Evolutionary conservation across 2,329 filamentous ascomycete species (phyloP), one percentile per base, ranked within the genome.

Genomic region (Ascochyta koolunga): DNA sequence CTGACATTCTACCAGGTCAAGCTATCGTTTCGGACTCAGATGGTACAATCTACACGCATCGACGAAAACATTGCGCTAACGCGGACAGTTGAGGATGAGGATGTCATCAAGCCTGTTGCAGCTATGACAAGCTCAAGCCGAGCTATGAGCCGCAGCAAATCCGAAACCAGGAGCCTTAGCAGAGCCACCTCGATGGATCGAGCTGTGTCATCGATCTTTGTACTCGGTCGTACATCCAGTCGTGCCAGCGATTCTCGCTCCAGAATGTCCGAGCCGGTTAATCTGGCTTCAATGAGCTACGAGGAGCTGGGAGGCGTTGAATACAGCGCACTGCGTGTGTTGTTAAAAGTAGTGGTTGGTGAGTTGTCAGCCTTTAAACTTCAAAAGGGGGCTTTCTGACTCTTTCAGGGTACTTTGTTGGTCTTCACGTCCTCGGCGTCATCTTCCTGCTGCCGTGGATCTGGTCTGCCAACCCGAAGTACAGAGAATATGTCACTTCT

Each of bases 281-380:
- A 81, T 43, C 37, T 82, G 42, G 75, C 75, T 0, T 65, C 68
- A 0, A 59, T 74, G 16, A 78, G 79, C 38, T 67, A 76, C 5
- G 77, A 81, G 50, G 62, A 67, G 16, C 66, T 83, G 0, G 80
- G 80, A 2, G 80, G 81, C 0, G 76, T 82, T 43, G 81, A 83
- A 59, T 83, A 83, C 42, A 74, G 77, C 0, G 78, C 74, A 22
- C 64, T 82, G 33, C 80, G 78, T 58, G 48, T 82, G 1, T 63
- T 83, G 16, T 62, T 82, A 15, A 81, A 81, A 57, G 79, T 83
- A 51, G 72, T 77, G 0, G 57, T 71, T 25, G 68, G 78, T 80
- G 61, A 19, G 44, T 39, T 11, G 16, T 11, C 3, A 27, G 2
- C 9, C 9, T 3, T 10, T 11, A 2, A 6, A 8, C 7, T 27